Percentiles rank a stretch among this genome's conserved stretches.
phyloP scores from a whole-genome alignment of 2,329 filamentous ascomycete genomes.

The Tolypocladium endophyticum region DNA sequence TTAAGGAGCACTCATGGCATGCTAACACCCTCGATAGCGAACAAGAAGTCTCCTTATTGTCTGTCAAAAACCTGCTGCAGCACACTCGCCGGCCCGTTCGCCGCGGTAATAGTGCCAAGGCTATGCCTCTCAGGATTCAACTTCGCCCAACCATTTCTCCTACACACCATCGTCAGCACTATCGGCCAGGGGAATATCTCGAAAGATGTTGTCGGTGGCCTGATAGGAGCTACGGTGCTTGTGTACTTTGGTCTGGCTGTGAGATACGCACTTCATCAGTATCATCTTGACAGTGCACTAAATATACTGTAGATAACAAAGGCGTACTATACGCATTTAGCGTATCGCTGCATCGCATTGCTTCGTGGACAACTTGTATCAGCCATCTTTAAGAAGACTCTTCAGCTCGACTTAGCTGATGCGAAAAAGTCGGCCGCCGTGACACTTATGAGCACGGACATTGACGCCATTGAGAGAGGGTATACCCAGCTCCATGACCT shows the following conservation, averaged over 20 bases:
- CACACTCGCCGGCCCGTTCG: conserved; percentile 5
- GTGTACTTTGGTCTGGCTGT: conserved; percentile 32
- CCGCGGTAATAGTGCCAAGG: conserved; percentile 15
- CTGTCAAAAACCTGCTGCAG: conserved; percentile 5
- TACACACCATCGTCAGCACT: conserved; percentile 18
- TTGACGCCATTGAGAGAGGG: conserved; percentile 21
- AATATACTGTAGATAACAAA: conserved; percentile 5
- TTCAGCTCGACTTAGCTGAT: conserved; percentile 16
- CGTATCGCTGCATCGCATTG: conserved; percentile 19
- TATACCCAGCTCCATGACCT: conserved; percentile 17
- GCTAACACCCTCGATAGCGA: neutral
- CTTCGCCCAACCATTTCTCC: conserved; percentile 29
- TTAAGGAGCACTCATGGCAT: neutral
- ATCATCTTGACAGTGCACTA: neutral
- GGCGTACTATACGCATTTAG: conserved; percentile 18
- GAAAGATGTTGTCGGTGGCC: conserved; percentile 14
- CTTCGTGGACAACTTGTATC: conserved; percentile 22
- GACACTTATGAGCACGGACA: conserved; percentile 34
- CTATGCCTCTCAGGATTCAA: conserved; percentile 18
- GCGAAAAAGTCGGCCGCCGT: conserved; percentile 23
- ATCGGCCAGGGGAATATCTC: conserved; percentile 9
- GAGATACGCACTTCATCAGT: neutral
- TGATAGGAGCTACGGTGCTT: conserved; percentile 27
- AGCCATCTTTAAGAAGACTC: conserved; percentile 37
- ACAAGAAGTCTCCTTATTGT: conserved; percentile 1